Base-by-base conservation (phyloP, 176 grass and related monocot genomes). In the Carex myosuroides region DNA sequence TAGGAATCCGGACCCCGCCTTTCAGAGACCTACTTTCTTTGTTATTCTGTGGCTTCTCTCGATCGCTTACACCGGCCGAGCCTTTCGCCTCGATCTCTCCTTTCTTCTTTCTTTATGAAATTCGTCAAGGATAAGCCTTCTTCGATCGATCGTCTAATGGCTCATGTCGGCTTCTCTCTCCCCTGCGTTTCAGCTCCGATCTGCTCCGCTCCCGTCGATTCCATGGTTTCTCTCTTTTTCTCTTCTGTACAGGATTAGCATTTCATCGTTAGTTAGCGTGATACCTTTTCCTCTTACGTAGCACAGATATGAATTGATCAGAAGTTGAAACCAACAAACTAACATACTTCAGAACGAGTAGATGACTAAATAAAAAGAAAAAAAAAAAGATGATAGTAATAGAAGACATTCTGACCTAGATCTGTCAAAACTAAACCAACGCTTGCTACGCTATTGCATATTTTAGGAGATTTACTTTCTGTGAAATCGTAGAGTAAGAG, bases 151-250 rank as follows among this genome's bases (percentile, higher is more conserved):
- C 35, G 16, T 0, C 14, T 44, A 18, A 70, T 70, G 67, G 67
- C 67, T 18, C 2, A 42, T 20, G 67, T 44, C 67, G 67, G 35
- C 16, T 70, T 9, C 17, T n/a, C 35, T 70, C 16, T 44, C 1
- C 33, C 67, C 35, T 9, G 35, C 35, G 33, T 32, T 42, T 70
- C 67, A 70, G 35, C 67, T 42, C 35, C 35, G 67, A 70, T 20
- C 35, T 70, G 17, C 67, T 70, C 67, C 7, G 16, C 35, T 70
- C 35, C 67, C 17, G 39, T 70, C 17, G 17, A 42, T 70, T 7
- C 17, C 35, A 70, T 70, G 67, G 67, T 70, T 70, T 70, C 7
- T 42, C 67, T 70, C 67, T 70, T 32, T 70, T 70, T 41, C 60
- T 62, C 60, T 24, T 62, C 60, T 62, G 18, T 62, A 21, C 8